Evolutionary conservation across 2,329 filamentous ascomycete species (phyloP).

Genomic region (Aspergillus sp.): DNA sequence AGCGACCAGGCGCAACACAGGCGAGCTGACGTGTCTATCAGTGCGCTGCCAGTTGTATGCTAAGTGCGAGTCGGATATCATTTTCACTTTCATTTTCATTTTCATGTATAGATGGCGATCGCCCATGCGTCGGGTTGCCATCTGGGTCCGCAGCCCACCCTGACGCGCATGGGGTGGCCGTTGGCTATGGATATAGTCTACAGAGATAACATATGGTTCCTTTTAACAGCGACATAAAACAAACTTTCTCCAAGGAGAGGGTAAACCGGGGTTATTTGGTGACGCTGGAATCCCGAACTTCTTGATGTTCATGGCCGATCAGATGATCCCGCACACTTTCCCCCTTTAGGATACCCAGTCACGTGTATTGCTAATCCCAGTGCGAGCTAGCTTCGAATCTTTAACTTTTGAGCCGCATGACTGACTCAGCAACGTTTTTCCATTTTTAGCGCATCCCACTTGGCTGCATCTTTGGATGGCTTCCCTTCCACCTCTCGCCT

Average conservation of each 20-base stretch:
- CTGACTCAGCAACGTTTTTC: constrained; percentile 16
- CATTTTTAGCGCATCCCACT: constrained; percentile 8
- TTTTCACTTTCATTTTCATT: background rate
- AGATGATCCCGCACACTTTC: constrained; percentile 17
- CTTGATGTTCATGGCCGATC: constrained; percentile 8
- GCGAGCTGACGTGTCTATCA: background rate
- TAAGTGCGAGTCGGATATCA: constrained; percentile 1
- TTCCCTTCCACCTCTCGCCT: constrained; percentile 10
- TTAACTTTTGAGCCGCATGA: constrained; percentile 42
- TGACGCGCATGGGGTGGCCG: background rate
- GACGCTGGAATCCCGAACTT: background rate
- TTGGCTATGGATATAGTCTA: background rate
- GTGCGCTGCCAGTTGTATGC: background rate
- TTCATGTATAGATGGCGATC: constrained; percentile 6
- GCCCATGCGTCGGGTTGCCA: background rate
- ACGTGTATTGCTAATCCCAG: constrained; percentile 22
- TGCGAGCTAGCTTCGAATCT: constrained; percentile 20
- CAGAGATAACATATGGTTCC: background rate
- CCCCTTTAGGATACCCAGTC: constrained; percentile 12
- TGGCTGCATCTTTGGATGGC: background rate
- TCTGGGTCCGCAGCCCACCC: background rate
- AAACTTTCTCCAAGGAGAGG: no score
- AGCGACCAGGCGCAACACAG: background rate
- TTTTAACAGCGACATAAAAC: background rate
- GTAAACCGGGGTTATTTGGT: background rate